A percentile compares a stretch with the other conserved stretches of the same genome.
Conservation (phyloP, 768 basidiomycete species). For the Mycena latifolia region DNA sequence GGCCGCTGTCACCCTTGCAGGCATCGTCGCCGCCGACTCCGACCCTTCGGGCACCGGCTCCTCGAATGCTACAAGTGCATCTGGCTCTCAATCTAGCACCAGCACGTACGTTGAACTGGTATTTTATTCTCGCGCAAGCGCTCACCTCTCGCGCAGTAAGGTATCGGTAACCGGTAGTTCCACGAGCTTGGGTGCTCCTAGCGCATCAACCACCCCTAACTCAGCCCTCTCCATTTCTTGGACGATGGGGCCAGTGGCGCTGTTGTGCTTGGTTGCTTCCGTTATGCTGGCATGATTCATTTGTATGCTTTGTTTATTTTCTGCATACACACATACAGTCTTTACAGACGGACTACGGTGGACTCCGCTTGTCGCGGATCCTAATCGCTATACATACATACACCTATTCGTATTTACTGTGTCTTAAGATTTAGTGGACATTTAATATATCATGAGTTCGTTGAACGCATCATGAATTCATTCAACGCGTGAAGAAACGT, state of each 20-base stretch:
- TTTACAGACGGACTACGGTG: neutral
- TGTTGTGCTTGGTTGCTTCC: slow-evolving; percentile 8
- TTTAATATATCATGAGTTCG: too few relatives aligned
- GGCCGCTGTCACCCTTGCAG: slow-evolving; percentile 46
- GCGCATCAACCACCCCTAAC: neutral
- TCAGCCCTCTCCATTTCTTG: slow-evolving; percentile 1
- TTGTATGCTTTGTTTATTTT: neutral
- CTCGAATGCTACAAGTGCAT: neutral
- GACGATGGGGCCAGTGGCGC: neutral
- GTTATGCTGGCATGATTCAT: slow-evolving; percentile 9
- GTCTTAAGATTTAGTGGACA: too few relatives aligned
- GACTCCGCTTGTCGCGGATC: too few relatives aligned
- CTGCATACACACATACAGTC: neutral
- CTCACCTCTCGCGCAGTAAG: neutral
- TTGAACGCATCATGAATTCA: too few relatives aligned
- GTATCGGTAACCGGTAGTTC: neutral
- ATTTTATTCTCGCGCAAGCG: neutral
- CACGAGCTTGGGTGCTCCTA: neutral
- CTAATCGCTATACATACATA: too few relatives aligned
- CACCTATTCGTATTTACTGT: too few relatives aligned
- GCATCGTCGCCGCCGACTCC: slow-evolving; percentile 27
- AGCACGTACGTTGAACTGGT: neutral
- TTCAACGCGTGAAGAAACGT: too few relatives aligned
- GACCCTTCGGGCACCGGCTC: neutral
- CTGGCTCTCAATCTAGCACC: neutral